Base-by-base conservation (phyloP, 1,284 basidiomycete genomes). In the Afroboletus lepidellus region DNA sequence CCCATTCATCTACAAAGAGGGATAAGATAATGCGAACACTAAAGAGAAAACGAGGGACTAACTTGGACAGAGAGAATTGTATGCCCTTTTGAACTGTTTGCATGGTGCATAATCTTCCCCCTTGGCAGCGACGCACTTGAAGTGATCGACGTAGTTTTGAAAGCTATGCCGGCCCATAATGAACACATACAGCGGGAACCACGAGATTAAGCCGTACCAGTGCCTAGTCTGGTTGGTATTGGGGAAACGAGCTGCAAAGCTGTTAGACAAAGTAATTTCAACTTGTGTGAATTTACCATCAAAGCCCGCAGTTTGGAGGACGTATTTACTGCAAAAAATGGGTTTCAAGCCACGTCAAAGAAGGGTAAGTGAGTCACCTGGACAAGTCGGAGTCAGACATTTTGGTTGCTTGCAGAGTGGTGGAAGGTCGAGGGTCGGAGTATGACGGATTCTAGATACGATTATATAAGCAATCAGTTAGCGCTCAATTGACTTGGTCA, bases 51-150 rank as follows among this genome's bases (percentile, higher is more conserved):
- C 48, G 44, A 50, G 48, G n/a, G 9, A 87, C 93, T 72, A 66
- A 97, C 94, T 98, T 59, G 97, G 97, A 79, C 97, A 99, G 58
- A 99, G 85, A 48, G 95, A 94, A 79, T 93, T 83, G 82, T 94
- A 99, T 33, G 93, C 92, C 70, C 87, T 85, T 80, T 90, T 93
- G 87, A 99, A 99, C 77, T 98, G 94, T 79, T 96, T 94, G 90
- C 97, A 99, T 9, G 97, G 94, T 21, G 88, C 85, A 72, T 88
- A 98, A 56, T 99, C 97, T 67, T 99, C 96, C 60, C 97, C 97
- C 79, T 98, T 98, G 64, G 94, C 94, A 67, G 91, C 79, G 65
- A 98, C 78, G 73, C 97, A 99, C 76, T 96, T 97, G 87, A 93
- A 92, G 81, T 96, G 97, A 76, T 99, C 94, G 56, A 90, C 88